These are phyloP conservation scores for Neonectria sp. DNA, from an alignment of 2,329 filamentous ascomycete genomes.

Conservation along the genomic window DNA sequence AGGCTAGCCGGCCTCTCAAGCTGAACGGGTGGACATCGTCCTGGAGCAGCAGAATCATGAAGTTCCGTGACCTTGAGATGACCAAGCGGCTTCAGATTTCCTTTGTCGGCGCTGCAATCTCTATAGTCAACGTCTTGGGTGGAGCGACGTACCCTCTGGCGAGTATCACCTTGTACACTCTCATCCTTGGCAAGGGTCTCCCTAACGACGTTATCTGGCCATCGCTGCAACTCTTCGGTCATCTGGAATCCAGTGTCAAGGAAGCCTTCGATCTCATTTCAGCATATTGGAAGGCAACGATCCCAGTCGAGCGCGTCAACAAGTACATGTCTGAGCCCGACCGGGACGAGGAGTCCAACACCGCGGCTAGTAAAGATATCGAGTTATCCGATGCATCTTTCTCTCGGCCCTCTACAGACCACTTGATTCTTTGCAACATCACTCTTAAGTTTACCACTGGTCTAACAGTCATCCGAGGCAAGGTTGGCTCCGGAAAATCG, in stretches of 20 bases:
- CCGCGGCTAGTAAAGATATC: slow-evolving; percentile 57
- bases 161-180: slow-evolving; percentile 86
- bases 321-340: slow-evolving; percentile 90
- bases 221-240: slow-evolving; percentile 83
- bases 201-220: slow-evolving; percentile 90
- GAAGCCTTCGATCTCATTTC: slow-evolving; percentile 84
- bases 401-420: slow-evolving; percentile 80
- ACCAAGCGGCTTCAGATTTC: slow-evolving; percentile 55
- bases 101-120: slow-evolving; percentile 64
- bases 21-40: slow-evolving; percentile 58
- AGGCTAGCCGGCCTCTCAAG: slow-evolving; percentile 80
- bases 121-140: slow-evolving; percentile 78
- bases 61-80: slow-evolving; percentile 55
- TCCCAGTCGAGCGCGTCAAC: slow-evolving; percentile 86
- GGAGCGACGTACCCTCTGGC: slow-evolving; percentile 84
- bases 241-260: slow-evolving; percentile 81
- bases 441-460: slow-evolving; percentile 63
- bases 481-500: slow-evolving; percentile 74
- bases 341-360: slow-evolving; percentile 68
- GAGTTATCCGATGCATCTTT: slow-evolving; percentile 78
- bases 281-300: slow-evolving; percentile 83
- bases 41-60: slow-evolving; percentile 55
- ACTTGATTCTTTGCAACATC: slow-evolving; percentile 65
- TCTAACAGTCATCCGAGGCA: slow-evolving; percentile 70
- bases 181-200: slow-evolving; percentile 76